Evolutionary conservation across 2,329 filamentous ascomycete species (phyloP).

Genomic region (Harringtonia lauricola): DNA sequence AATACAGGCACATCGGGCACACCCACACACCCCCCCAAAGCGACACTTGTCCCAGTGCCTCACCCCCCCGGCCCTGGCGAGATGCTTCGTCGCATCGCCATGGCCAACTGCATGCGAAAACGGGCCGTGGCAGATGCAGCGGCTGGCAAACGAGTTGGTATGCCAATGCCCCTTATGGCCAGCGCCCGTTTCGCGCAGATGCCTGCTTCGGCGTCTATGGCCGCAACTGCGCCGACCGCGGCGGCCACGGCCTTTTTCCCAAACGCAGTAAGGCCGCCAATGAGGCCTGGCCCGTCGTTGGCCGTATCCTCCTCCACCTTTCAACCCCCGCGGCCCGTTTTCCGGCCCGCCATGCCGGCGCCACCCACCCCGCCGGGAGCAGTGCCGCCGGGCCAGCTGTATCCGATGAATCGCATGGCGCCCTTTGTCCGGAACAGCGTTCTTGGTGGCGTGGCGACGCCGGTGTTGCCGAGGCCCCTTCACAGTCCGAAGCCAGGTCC

Average conservation of each 20-base stretch:
- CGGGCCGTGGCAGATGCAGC: conserved; percentile 26
- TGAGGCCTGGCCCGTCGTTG: too few species aligned
- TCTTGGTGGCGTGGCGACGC: too few species aligned
- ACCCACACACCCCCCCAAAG: neutral
- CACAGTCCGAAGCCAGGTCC: too few species aligned
- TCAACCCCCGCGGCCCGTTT: neutral
- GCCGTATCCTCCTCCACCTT: too few species aligned
- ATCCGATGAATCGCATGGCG: too few species aligned
- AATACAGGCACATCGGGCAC: neutral
- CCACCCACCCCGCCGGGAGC: neutral
- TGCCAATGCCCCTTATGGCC: neutral
- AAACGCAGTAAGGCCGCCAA: too few species aligned
- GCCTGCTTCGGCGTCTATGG: neutral
- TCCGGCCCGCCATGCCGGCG: too few species aligned
- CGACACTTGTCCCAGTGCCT: neutral
- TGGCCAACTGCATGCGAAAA: conserved; percentile 49
- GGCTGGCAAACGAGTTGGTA: neutral
- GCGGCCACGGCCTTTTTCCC: too few species aligned
- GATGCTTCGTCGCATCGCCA: conserved; percentile 51
- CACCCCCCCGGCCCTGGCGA: conserved; percentile 17
- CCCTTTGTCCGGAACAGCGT: too few species aligned
- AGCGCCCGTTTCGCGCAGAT: neutral
- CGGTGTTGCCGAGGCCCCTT: too few species aligned
- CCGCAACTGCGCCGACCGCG: neutral
- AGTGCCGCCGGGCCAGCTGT: neutral